Conservation (phyloP, 768 basidiomycete species). For the Sarcodon aspratus region DNA sequence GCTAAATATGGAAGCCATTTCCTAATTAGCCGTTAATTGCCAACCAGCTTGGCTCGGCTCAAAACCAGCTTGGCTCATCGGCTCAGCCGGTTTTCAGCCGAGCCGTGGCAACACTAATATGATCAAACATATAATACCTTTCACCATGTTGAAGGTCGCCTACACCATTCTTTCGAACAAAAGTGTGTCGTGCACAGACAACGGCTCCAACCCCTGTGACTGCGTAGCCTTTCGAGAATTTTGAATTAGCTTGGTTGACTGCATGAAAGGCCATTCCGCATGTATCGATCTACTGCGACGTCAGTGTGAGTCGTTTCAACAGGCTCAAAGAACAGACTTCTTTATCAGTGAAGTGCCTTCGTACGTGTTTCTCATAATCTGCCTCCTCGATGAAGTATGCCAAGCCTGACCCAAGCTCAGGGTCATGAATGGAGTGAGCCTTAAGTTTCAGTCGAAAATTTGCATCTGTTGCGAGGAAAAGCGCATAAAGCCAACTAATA, state of each 20-base stretch:
- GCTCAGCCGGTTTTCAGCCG: too few relatives aligned
- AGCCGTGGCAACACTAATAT: too few relatives aligned
- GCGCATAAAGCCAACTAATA: conserved; percentile 13
- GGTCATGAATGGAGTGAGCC: conserved; percentile 6
- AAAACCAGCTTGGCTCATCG: too few relatives aligned
- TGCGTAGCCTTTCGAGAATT: background rate
- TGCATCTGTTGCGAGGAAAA: conserved; percentile 17
- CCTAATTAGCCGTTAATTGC: too few relatives aligned
- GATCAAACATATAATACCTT: too few relatives aligned
- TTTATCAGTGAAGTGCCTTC: conserved; percentile 2
- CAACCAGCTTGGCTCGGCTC: too few relatives aligned
- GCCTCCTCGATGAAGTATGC: conserved; percentile 15
- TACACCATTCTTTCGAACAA: conserved; percentile 10
- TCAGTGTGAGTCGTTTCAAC: background rate
- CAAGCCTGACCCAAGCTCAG: conserved; percentile 13
- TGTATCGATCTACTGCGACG: conserved; percentile 1
- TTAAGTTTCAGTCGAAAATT: conserved; percentile 17
- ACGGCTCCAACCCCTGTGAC: conserved; percentile 8
- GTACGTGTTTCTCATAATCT: conserved; percentile 10
- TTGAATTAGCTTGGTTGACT: conserved; percentile 6
- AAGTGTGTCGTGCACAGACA: conserved; percentile 12
- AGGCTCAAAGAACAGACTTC: conserved; percentile 9
- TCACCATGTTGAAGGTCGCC: conserved; percentile 17
- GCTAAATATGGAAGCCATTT: too few relatives aligned
- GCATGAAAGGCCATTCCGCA: conserved; percentile 9